Base-by-base conservation (phyloP, 2,329 filamentous ascomycete genomes). In the Phaeophleospora eucalypticola region DNA sequence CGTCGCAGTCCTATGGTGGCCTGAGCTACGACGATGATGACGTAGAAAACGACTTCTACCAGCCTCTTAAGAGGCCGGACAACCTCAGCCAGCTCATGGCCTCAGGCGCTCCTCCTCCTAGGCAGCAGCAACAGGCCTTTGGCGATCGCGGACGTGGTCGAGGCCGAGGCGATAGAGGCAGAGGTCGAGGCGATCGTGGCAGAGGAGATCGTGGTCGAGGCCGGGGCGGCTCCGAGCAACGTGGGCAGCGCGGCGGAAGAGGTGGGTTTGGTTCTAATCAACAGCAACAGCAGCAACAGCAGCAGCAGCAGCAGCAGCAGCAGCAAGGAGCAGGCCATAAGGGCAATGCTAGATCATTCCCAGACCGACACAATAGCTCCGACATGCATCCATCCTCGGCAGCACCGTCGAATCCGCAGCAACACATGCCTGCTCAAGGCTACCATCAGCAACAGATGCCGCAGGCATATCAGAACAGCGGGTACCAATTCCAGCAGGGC, bases 381-480 rank as follows among this genome's bases (percentile, higher is more conserved):
- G 39, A 38, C 9, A 38, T 37, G 14, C 36, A 38, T 8, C 33
- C 41, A 24, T 35, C 43, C 10, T 36, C 41, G 24, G 20, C 49
- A 38, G 37, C 44, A 16, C 19, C 35, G 29, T 40, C 41, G n/a
- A 45, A 33, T 20, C 15, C 43, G 17, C 48, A 44, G 33, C 41
- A 42, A 95, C 89, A 54, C 85, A 40, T 33, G 36, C 45, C 43
- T 16, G 36, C 42, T 24, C 49, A 54, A 20, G 52, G 51, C 12
- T 48, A 52, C 19, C 48, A 95, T 88, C 69, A n/a, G n/a, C 33
- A 95, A 95, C 82, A 89, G 95, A 82, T 95, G 94, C 78, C 90
- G 88, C 76, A 96, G 78, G 86, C 96, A 75, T 96, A 96, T 82
- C 84, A 86, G 71, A 96, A 94, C 78, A 88, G 87, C 54, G 73